Conservation (phyloP, 805 yeast species). For the Ogataea paradorogensis region DNA sequence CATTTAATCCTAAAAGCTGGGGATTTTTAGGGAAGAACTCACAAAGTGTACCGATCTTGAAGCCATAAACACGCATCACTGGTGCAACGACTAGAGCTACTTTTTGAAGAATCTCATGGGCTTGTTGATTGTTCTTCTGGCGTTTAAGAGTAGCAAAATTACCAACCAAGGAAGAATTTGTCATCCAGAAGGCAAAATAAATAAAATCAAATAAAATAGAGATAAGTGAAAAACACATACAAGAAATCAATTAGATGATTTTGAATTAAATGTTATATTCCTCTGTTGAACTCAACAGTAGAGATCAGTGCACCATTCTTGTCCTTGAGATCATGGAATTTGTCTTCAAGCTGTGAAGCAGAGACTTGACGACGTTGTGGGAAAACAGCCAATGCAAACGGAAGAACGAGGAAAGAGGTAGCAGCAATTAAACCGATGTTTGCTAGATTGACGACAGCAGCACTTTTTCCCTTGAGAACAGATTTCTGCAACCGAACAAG, state of each 20-base stretch:
- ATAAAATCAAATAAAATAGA: too few species aligned
- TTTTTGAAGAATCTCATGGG: slow-evolving; percentile 59
- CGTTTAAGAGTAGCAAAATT: slow-evolving; percentile 46
- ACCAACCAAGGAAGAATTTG: slow-evolving; percentile 19
- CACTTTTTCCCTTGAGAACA: slow-evolving; percentile 63
- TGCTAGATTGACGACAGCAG: slow-evolving; percentile 61
- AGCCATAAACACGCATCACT: slow-evolving; percentile 62
- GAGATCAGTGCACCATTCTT: slow-evolving; percentile 54
- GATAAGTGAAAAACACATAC: neutral
- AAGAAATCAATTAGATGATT: too few species aligned
- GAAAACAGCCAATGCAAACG: slow-evolving; percentile 93
- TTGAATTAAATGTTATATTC: slow-evolving; percentile 50
- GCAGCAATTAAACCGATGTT: slow-evolving; percentile 82
- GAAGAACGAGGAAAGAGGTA: slow-evolving; percentile 84
- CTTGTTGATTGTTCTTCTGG: slow-evolving; percentile 44
- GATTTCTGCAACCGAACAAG: slow-evolving; percentile 75
- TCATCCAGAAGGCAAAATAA: slow-evolving; percentile 1
- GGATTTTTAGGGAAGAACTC: slow-evolving; percentile 79
- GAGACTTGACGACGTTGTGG: slow-evolving; percentile 78
- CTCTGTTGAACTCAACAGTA: slow-evolving; percentile 85
- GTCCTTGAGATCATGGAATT: slow-evolving; percentile 60
- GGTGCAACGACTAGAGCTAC: slow-evolving; percentile 75
- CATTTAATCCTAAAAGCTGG: slow-evolving; percentile 73
- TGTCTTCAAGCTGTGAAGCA: slow-evolving; percentile 59
- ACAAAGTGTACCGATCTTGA: slow-evolving; percentile 63